Percentiles rank a stretch among this genome's conserved stretches.
Conservation (phyloP, 169 alveolate genomes). For the Plasmodium blacklocki region DNA sequence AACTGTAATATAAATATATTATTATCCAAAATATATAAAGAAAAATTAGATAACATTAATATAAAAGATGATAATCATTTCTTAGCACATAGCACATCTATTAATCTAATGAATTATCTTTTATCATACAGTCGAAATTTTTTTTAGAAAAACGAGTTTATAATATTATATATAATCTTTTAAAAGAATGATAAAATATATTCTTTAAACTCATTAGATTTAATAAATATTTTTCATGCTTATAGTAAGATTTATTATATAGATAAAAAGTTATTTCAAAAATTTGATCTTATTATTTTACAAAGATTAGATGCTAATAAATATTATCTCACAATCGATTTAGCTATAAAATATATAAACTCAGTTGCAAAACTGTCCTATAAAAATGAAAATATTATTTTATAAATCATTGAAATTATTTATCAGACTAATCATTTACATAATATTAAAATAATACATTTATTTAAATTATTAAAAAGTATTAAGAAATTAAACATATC, state of each 20-base stretch:
- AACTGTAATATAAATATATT: conserved; percentile 47
- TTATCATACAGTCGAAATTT: conserved; percentile 38
- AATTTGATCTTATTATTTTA: conserved; percentile 31
- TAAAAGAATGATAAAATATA: conserved; percentile 16
- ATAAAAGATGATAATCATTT: background rate
- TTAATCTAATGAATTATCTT: conserved; percentile 52
- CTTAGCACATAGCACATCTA: conserved; percentile 21
- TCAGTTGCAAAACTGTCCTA: conserved; percentile 48
- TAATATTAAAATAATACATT: conserved; percentile 53
- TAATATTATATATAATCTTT: conserved; percentile 22
- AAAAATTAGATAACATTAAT: background rate
- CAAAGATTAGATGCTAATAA: conserved; percentile 28
- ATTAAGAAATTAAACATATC: conserved; percentile 26
- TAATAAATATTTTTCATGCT: conserved; percentile 67
- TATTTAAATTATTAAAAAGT: conserved; percentile 59
- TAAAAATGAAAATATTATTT: conserved; percentile 54
- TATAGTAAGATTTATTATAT: conserved; percentile 69
- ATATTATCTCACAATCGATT: conserved; percentile 37
- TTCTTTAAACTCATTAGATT: conserved; percentile 28
- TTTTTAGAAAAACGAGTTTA: conserved; percentile 40
- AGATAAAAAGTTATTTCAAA: conserved; percentile 28
- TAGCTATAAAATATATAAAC: conserved; percentile 63
- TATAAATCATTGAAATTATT: conserved; percentile 47
- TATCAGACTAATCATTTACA: conserved; percentile 33
- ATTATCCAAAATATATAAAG: conserved; percentile 31